Conservation (phyloP, 306 rosid genomes). For the Dicorynia guianensis region DNA sequence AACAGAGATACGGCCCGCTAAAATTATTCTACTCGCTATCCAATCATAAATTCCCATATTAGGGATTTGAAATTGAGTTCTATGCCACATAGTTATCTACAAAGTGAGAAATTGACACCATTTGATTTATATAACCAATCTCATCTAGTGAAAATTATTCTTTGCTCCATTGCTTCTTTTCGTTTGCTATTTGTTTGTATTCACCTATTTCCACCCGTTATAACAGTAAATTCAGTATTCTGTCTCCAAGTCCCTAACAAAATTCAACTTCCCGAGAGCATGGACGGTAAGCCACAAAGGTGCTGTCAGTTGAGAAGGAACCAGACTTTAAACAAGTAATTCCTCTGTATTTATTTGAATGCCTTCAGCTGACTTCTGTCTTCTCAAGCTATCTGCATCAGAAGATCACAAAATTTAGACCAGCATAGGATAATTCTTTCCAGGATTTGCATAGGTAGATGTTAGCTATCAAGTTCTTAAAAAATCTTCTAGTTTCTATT, state of each 20-base stretch:
- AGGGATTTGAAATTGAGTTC: constrained; percentile 33
- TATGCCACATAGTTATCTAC: constrained; percentile 55
- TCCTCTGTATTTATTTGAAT: constrained; percentile 89
- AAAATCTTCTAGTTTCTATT: constrained; percentile 4
- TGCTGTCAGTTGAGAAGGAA: constrained; percentile 79
- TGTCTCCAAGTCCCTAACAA: too few species aligned
- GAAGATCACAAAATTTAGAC: constrained; percentile 34
- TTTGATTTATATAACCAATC: too few species aligned
- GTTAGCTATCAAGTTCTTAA: constrained; percentile 4
- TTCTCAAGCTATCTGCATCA: constrained; percentile 78
- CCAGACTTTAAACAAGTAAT: constrained; percentile 91
- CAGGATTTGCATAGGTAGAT: neutral
- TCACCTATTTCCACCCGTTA: too few species aligned
- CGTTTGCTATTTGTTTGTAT: too few species aligned
- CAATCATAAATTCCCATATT: constrained; percentile 39
- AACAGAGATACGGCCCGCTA: constrained; percentile 42
- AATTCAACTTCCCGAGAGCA: constrained; percentile 88
- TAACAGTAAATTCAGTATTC: too few species aligned
- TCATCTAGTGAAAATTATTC: too few species aligned
- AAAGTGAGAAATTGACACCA: constrained; percentile 38
- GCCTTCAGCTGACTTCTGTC: constrained; percentile 91
- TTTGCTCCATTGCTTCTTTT: too few species aligned
- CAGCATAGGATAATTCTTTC: constrained; percentile 35
- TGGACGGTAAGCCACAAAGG: constrained; percentile 88
- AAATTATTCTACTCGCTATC: constrained; percentile 41